Conservation (phyloP, 2,329 filamentous ascomycete genomes). For the Hawksworthiomyces lignivorus region DNA sequence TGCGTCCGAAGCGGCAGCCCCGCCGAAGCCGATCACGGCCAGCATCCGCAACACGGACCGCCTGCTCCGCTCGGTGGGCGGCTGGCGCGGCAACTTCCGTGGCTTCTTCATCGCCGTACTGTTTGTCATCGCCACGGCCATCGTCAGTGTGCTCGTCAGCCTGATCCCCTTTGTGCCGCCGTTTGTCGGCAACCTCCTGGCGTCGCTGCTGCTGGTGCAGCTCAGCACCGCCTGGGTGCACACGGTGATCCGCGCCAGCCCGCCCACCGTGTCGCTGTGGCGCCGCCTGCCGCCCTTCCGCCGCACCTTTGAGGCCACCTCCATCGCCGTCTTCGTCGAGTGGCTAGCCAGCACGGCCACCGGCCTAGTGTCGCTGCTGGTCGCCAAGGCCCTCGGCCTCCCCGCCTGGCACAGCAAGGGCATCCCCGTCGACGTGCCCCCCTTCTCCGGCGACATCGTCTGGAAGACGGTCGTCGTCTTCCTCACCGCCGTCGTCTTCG, state of each 20-base stretch:
- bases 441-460: conserved; percentile 29
- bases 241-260: conserved; percentile 64
- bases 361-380: conserved; percentile 36
- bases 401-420: conserved; percentile 27
- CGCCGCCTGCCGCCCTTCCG: conserved; percentile 60
- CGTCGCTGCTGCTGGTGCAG: conserved; percentile 56
- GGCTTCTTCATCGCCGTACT: conserved; percentile 49
- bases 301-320: conserved; percentile 59
- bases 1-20: conserved; percentile 26
- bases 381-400: conserved; percentile 42
- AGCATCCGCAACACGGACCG: conserved; percentile 44
- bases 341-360: conserved; percentile 50
- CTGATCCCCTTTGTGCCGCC: conserved; percentile 27
- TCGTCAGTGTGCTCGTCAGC: conserved; percentile 38
- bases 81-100: conserved; percentile 60
- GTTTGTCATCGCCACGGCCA: conserved; percentile 22
- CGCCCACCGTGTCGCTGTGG: conserved; percentile 51
- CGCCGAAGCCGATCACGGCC: conserved; percentile 37
- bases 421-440: conserved; percentile 29
- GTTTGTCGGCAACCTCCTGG: conserved; percentile 39
- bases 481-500: conserved; percentile 39
- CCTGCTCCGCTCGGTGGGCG: conserved; percentile 53
- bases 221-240: conserved; percentile 77
- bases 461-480: conserved; percentile 41
- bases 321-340: conserved; percentile 56